phyloP scores from a whole-genome alignment of 208 protist species.

The Porcisia deanei region DNA sequence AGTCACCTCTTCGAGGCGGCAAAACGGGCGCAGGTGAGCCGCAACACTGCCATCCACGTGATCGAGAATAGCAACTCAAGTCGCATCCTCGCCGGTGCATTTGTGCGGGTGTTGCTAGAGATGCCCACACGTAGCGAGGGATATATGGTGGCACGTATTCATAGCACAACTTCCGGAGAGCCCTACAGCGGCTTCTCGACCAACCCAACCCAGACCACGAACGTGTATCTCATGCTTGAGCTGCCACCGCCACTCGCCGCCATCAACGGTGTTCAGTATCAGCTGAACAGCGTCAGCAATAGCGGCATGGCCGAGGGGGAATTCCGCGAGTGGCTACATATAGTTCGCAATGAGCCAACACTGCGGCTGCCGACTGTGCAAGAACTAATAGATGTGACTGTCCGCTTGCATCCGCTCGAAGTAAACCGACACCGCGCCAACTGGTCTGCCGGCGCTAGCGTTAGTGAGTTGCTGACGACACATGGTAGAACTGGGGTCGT shows the following conservation, averaged over 20 bases:
- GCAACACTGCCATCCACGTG: slow-evolving; percentile 70
- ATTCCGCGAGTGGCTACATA: slow-evolving; percentile 63
- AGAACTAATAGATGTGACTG: slow-evolving; percentile 33
- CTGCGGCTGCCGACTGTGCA: slow-evolving; percentile 32
- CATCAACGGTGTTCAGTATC: slow-evolving; percentile 76
- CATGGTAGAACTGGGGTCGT: neutral
- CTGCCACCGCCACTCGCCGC: slow-evolving; percentile 51
- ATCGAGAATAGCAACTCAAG: slow-evolving; percentile 37
- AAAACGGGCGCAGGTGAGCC: slow-evolving; percentile 62
- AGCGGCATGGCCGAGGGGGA: slow-evolving; percentile 67
- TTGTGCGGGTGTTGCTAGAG: slow-evolving; percentile 79
- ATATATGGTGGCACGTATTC: slow-evolving; percentile 72
- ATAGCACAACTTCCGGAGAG: slow-evolving; percentile 45
- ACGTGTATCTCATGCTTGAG: slow-evolving; percentile 54
- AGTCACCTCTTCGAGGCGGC: slow-evolving; percentile 56
- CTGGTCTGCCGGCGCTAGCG: neutral
- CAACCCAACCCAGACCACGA: slow-evolving; percentile 40
- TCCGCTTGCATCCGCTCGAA: slow-evolving; percentile 36
- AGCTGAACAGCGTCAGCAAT: slow-evolving; percentile 88
- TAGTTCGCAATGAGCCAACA: slow-evolving; percentile 34
- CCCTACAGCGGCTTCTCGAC: slow-evolving; percentile 75
- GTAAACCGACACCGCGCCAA: slow-evolving; percentile 19
- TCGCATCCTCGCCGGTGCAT: slow-evolving; percentile 43
- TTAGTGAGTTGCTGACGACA: neutral
- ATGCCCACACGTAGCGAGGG: slow-evolving; percentile 52